Base-by-base conservation (phyloP, 2,329 filamentous ascomycete species). In the Eurotiales sp. region DNA sequence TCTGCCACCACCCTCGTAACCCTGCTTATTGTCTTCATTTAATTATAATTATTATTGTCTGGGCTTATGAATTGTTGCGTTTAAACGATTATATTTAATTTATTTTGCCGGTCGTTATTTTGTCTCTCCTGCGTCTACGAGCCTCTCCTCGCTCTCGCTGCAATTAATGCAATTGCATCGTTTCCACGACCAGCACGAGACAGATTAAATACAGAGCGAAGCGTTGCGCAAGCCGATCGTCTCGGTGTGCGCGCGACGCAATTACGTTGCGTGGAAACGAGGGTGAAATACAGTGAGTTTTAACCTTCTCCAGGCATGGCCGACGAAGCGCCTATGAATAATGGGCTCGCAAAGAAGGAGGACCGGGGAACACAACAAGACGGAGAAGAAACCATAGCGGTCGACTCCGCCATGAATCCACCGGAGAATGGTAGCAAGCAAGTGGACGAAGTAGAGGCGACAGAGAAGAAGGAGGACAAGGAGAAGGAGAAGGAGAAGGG, bases 281-380 rank as follows among this genome's bases (percentile, higher is more conserved):
- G n/a, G n/a, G n/a, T n/a, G n/a, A n/a, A n/a, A n/a, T 30, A 23
- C 51, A 46, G 47, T 51, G 46, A 45, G 50, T 45, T n/a, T n/a
- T 46, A 30, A 8, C 41, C 29, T 43, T 29, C 30, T 15, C 22
- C 25, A 27, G 37, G 37, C 43, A 54, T 70, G 67, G 66, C 67
- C 53, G 60, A 61, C 32, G 64, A 67, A 61, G 58, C 62, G 41
- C 58, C 66, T 46, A 50, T 39, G 17, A 45, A 50, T 53, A 58
- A 55, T 34, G 49, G 60, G 53, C 50, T 60, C 51, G 55, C 55
- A 41, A 62, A 65, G 54, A 61, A 64, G 51, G 62, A 66, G 53
- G 58, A 56, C 46, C 52, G 15, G 7, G 47, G 36, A 50, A n/a
- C 29, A 17, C 11, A 57, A 53, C n/a, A 25, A 12, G 11, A 47